Conservation (phyloP, 257 asterid species). For the Solanum ossicruentum region DNA sequence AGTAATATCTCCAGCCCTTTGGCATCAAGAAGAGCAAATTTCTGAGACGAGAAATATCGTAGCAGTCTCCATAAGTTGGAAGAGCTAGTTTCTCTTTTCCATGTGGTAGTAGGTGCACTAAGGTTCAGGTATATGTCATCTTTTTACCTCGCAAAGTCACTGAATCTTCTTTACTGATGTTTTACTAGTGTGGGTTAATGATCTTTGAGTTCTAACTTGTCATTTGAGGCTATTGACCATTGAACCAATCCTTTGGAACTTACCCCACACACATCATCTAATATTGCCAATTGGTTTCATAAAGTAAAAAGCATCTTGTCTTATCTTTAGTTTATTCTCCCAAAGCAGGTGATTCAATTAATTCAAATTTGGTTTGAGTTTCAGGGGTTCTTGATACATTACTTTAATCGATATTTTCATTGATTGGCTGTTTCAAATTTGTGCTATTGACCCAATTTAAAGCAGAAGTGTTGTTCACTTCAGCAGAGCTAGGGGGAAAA, state of each 20-base stretch:
- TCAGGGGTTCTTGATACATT: not conserved
- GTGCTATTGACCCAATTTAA: not conserved
- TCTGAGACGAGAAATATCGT: not conserved
- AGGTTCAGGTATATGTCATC: not conserved
- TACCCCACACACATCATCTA: not conserved
- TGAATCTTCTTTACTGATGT: not conserved
- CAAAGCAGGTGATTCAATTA: not conserved
- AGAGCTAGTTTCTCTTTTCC: not conserved
- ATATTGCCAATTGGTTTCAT: not conserved
- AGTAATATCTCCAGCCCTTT: not conserved
- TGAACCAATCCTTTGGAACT: not conserved
- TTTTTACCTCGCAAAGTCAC: not conserved
- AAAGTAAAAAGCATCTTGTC: not conserved
- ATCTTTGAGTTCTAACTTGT: not conserved
- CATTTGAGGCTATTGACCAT: not conserved
- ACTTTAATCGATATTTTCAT: not conserved
- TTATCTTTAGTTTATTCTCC: not conserved
- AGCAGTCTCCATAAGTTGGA: not conserved
- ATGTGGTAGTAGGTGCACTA: not conserved
- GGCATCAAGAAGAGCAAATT: not conserved
- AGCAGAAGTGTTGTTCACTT: not conserved
- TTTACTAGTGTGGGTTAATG: not conserved
- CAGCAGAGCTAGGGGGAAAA: not conserved
- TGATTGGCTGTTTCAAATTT: not conserved
- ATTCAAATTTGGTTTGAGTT: not conserved